Percentiles rank a stretch among this genome's conserved stretches.
Conservation (phyloP, 192 early-diverging fungal genomes). For the Allomyces macrogynus region DNA sequence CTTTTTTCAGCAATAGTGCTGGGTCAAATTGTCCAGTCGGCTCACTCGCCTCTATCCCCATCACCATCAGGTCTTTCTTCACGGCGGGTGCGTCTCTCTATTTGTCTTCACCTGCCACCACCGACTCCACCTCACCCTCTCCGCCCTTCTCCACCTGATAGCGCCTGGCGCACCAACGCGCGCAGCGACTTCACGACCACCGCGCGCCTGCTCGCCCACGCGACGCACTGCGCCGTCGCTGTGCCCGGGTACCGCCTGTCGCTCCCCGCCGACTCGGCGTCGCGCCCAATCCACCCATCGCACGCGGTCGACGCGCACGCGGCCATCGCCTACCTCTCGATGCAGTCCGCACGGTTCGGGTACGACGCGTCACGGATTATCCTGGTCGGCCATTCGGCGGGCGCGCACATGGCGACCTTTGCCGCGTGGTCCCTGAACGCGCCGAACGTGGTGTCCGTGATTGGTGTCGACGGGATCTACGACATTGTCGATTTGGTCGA, state of each 20-base stretch:
- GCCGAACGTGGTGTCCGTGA: constrained; percentile 28
- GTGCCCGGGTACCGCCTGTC: constrained; percentile 51
- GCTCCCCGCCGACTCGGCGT: constrained; percentile 8
- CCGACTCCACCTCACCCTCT: no score
- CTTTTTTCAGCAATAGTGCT: no score
- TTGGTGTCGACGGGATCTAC: constrained; percentile 74
- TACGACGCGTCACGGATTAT: constrained; percentile 20
- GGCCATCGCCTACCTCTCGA: constrained; percentile 28
- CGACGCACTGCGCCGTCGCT: constrained; percentile 30
- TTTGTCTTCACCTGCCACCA: no score
- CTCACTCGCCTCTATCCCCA: no score
- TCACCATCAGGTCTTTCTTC: no score
- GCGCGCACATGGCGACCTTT: constrained; percentile 40
- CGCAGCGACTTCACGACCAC: constrained; percentile 34
- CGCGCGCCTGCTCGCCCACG: constrained; percentile 22
- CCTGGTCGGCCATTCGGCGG: constrained; percentile 57
- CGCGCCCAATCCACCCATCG: constrained; percentile 34
- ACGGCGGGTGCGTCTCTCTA: no score
- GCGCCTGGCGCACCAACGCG: constrained; percentile 66
- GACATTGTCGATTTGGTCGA: constrained; percentile 42
- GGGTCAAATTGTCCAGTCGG: no score
- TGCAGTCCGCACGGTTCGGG: constrained; percentile 3
- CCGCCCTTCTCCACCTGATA: no score
- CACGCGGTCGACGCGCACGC: constrained; percentile 43
- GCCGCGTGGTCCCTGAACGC: constrained; percentile 32